phyloP scores from a whole-genome alignment of 2,329 filamentous ascomycete genomes.

The Hymenoscyphus fructigenus region DNA sequence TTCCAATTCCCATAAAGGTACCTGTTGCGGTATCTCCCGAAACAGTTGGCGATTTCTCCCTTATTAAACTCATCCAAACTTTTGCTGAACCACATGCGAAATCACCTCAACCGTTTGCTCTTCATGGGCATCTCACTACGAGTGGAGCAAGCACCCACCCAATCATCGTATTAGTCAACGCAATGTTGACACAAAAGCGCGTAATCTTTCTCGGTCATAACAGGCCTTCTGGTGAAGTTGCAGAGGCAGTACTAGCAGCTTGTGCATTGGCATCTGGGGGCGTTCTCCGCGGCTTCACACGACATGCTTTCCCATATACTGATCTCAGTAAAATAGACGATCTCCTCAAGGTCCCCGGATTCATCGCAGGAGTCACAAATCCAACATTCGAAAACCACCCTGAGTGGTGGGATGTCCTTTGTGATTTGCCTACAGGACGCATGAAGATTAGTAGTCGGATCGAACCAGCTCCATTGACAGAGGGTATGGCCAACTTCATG shows the following conservation, averaged over 20 bases:
- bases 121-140: slow-evolving; percentile 91
- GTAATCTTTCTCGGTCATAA: slow-evolving; percentile 96
- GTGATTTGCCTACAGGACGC: slow-evolving; percentile 85
- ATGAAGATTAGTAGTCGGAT: slow-evolving; percentile 94
- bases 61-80: slow-evolving; percentile 95
- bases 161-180: slow-evolving; percentile 91
- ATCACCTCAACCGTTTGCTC: slow-evolving; percentile 76
- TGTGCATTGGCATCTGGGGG: slow-evolving; percentile 92
- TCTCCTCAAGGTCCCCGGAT: slow-evolving; percentile 90
- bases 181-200: slow-evolving; percentile 91
- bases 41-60: slow-evolving; percentile 94
- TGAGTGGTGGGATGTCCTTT: slow-evolving; percentile 98
- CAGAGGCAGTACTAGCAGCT: slow-evolving; percentile 95
- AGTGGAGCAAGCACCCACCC: slow-evolving; percentile 88
- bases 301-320: slow-evolving; percentile 96
- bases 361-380: slow-evolving; percentile 97
- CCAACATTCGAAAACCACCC: slow-evolving; percentile 92
- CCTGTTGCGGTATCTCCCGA: slow-evolving; percentile 91
- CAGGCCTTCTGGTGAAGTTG: slow-evolving; percentile 90
- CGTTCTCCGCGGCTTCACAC: slow-evolving; percentile 87
- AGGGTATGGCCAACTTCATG: slow-evolving; percentile 85
- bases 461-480: slow-evolving; percentile 75
- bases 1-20: slow-evolving; percentile 95
- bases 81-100: slow-evolving; percentile 84
- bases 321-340: slow-evolving; percentile 98